A percentile compares a stretch with the other conserved stretches of the same genome.
These are phyloP conservation scores for Pseudocercospora vitis DNA, from an alignment of 2,329 filamentous ascomycete species.

Conservation along the genomic window DNA sequence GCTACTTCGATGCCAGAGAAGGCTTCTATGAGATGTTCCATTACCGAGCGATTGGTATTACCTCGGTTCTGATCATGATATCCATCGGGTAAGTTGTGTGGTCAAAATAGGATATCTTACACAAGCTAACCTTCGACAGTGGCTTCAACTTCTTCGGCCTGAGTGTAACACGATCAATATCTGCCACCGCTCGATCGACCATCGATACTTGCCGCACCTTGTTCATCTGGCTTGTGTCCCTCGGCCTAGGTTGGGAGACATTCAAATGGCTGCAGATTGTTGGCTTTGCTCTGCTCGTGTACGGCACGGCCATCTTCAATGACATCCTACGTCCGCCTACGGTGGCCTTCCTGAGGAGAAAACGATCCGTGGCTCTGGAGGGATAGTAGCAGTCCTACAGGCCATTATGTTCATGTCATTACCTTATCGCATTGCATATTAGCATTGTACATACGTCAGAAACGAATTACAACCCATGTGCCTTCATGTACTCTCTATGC, in stretches of 20 bases:
- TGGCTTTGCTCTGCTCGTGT: conserved; percentile 87
- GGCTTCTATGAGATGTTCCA: conserved; percentile 78
- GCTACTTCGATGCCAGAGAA: conserved; percentile 88
- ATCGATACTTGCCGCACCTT: conserved; percentile 97
- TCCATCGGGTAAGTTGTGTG: conserved; percentile 76
- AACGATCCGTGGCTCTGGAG: conserved; percentile 21
- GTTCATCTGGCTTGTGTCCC: conserved; percentile 95
- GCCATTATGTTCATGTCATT: neutral
- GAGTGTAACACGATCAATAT: conserved; percentile 84
- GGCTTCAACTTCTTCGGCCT: conserved; percentile 99
- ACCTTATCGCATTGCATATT: neutral
- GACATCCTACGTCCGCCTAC: conserved; percentile 80
- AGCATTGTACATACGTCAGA: neutral
- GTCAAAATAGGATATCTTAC: conserved; percentile 20
- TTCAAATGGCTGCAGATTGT: conserved; percentile 87
- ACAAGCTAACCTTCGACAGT: conserved; percentile 49
- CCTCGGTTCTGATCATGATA: conserved; percentile 90
- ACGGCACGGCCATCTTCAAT: conserved; percentile 96
- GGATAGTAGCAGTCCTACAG: conserved; percentile 10
- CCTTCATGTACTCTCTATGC: conserved; percentile 36
- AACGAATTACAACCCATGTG: conserved; percentile 30
- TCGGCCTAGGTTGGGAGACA: conserved; percentile 90
- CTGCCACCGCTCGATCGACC: conserved; percentile 88
- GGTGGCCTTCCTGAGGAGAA: conserved; percentile 33
- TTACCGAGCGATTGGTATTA: conserved; percentile 68